Percentiles rank a stretch among this genome's conserved stretches.
These are phyloP conservation scores for Fusarium sp. DNA, from an alignment of 2,329 filamentous ascomycete species.

Conservation along the genomic window DNA sequence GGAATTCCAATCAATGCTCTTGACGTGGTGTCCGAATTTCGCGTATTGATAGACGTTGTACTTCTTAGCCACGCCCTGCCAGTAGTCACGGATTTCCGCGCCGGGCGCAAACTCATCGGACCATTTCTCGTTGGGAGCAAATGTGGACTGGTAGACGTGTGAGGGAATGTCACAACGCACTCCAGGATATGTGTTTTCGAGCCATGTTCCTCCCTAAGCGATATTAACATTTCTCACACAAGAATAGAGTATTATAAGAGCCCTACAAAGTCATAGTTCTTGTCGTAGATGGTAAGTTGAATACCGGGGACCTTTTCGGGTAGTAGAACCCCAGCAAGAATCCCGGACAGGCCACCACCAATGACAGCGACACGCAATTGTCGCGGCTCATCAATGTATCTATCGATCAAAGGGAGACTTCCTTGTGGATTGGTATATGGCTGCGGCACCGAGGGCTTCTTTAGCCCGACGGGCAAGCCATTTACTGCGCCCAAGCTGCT, in stretches of 20 bases:
- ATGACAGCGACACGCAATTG: not conserved
- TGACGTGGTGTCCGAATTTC: not conserved
- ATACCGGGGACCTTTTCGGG: not conserved
- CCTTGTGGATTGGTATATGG: not conserved
- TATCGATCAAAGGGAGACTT: not conserved
- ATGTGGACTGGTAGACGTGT: constrained; percentile 75
- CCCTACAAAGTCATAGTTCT: not conserved
- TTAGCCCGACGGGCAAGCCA: not conserved
- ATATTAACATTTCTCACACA: not conserved
- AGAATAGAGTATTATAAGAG: too few relatives aligned
- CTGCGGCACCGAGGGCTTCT: not conserved
- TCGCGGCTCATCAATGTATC: not conserved
- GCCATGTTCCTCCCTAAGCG: constrained; percentile 52
- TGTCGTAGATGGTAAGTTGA: not conserved
- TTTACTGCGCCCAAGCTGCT: not conserved
- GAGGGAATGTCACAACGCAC: constrained; percentile 74
- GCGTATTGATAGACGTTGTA: constrained; percentile 68
- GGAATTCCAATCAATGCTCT: not conserved
- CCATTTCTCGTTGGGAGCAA: constrained; percentile 75
- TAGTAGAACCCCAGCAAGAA: not conserved
- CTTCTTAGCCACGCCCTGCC: constrained; percentile 69
- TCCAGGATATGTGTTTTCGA: constrained; percentile 68
- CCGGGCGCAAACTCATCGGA: constrained; percentile 73
- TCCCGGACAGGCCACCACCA: not conserved
- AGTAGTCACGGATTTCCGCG: constrained; percentile 73